Base-by-base conservation (phyloP, 2,329 filamentous ascomycete genomes). In the Byssochlamys sp. region DNA sequence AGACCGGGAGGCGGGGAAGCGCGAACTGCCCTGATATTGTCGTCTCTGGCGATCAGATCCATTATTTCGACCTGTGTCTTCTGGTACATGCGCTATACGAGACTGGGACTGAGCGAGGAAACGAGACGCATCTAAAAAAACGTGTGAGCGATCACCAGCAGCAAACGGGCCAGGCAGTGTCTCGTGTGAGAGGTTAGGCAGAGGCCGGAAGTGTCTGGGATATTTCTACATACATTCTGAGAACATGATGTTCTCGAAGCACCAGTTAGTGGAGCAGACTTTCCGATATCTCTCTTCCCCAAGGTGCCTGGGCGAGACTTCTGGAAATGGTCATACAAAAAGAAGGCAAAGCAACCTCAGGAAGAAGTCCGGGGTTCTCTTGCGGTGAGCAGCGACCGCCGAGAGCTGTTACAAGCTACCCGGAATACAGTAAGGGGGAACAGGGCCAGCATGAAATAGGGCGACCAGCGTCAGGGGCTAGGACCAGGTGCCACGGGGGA, bases 21-120 rank as follows among this genome's bases (percentile, higher is more conserved):
- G 74, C 66, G 78, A 75, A 60, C 68, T 66, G 63, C 63, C 72
- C 65, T 72, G 77, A 58, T 67, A 69, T 61, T 71, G 75, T 63
- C 73, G 76, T 65, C 72, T 75, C 63, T 73, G 73, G 60, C 77
- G 78, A 67, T 76, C 79, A 68, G 76, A 70, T 54, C 75, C 77
- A 68, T 73, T 77, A 68, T 73, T 77, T 63, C 73, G 67, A 64
- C 79, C 73, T 56, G 71, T 62, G 55, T 77, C 73, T 57, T 84
- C 84, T 59, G 82, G 75, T 71, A 87, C 83, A 75, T 91, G 85
- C 64, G 88, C 90, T 67, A 97, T 80, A 62, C 90, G 87, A 60
- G 91, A 95, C 79, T 96, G 91, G 64, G 91, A 96, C 83, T 97
- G 94, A 60, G 91, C 90, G 67, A 99, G 85, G 73, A 99, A 99